A percentile compares a stretch with the other conserved stretches of the same genome.
Conservation (phyloP, 306 rosid species). For the Alnus glutinosa region DNA sequence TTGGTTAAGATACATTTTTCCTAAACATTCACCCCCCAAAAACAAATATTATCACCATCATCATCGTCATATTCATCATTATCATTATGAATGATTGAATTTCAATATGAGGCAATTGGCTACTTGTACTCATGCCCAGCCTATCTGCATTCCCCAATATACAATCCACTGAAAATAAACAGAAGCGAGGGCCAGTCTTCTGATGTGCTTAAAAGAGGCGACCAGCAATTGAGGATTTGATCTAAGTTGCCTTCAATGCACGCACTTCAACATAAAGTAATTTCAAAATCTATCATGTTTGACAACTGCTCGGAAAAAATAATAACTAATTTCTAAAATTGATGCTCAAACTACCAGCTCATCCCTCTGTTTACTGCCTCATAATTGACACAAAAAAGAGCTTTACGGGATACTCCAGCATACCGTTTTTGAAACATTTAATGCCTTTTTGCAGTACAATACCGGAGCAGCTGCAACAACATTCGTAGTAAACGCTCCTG, state of each 20-base stretch:
- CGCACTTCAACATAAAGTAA: background rate
- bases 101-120: background rate
- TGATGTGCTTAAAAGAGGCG: background rate
- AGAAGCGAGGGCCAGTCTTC: background rate
- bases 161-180: conserved; percentile 11
- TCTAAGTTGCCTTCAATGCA: conserved; percentile 2
- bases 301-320: background rate
- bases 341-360: background rate
- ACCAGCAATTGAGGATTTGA: background rate
- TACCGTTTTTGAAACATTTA: conserved; percentile 63
- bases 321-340: background rate
- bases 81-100: background rate
- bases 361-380: background rate
- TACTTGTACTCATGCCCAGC: conserved; percentile 1
- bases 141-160: background rate
- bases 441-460: conserved; percentile 60
- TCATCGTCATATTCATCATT: background rate
- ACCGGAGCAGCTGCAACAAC: conserved; percentile 98
- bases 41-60: background rate
- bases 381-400: conserved; percentile 5
- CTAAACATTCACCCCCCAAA: background rate
- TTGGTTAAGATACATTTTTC: background rate
- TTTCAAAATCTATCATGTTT: background rate
- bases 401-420: background rate
- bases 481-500: conserved; percentile 87